Percentiles rank a stretch among this genome's conserved stretches.
These are phyloP conservation scores for Huntiella savannae DNA, from an alignment of 2,329 filamentous ascomycete species.

Conservation along the genomic window DNA sequence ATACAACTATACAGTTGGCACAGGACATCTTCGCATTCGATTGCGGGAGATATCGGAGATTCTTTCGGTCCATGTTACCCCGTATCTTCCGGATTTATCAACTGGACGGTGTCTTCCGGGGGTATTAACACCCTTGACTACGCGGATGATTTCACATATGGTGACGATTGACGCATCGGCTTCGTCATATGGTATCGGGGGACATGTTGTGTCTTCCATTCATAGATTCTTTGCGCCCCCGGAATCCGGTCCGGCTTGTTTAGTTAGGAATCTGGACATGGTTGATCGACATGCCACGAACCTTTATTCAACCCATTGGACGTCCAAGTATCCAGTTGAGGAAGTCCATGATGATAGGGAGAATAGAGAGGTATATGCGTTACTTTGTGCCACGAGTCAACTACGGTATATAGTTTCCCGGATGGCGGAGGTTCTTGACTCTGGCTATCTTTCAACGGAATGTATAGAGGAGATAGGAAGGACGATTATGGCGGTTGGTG, in stretches of 20 bases:
- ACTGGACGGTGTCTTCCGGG: no score
- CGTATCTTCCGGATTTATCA: no score
- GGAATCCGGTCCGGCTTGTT: background rate
- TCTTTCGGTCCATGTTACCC: no score
- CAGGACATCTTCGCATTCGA: no score
- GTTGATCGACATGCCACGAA: background rate
- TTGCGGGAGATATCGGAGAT: no score
- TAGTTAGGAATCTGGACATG: background rate
- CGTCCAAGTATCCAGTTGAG: background rate
- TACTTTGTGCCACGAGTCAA: background rate
- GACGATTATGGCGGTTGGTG: no score
- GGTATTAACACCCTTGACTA: background rate
- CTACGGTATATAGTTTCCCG: background rate
- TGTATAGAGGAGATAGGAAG: no score
- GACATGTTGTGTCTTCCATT: background rate
- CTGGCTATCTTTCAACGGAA: no score
- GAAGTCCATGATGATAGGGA: conserved; percentile 1
- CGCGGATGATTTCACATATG: background rate
- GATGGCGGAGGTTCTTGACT: background rate
- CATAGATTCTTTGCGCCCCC: background rate
- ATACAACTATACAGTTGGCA: background rate
- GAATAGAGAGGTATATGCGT: background rate
- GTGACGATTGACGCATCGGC: background rate
- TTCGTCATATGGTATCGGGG: background rate
- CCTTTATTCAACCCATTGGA: background rate